phyloP scores from a whole-genome alignment of 805 yeast genomes.

The Dipodascopsis uninucleata region DNA sequence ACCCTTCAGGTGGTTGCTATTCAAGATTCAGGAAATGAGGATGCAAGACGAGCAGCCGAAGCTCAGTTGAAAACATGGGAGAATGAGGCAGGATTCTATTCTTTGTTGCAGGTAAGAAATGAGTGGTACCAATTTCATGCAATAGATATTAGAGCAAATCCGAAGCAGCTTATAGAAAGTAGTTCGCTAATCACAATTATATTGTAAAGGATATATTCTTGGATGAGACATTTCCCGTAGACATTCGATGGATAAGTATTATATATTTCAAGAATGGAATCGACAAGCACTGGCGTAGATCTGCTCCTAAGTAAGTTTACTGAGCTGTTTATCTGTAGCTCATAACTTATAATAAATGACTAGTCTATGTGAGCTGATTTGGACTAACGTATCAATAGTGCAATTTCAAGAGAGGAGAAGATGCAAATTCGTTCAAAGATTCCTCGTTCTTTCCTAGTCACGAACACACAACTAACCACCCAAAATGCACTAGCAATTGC shows the following conservation, averaged over 20 bases:
- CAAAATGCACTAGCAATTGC: conserved; percentile 86
- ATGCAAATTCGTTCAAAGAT: conserved; percentile 53
- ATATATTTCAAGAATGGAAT: conserved; percentile 86
- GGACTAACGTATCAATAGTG: conserved; percentile 25
- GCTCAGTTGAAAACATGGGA: conserved; percentile 69
- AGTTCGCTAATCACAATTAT: background rate
- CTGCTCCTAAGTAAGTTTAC: conserved; percentile 48
- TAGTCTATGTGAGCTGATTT: background rate
- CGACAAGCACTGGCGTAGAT: conserved; percentile 77
- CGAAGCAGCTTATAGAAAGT: background rate
- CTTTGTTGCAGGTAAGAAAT: conserved; percentile 45
- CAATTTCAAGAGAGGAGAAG: conserved; percentile 67
- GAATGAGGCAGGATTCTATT: conserved; percentile 54
- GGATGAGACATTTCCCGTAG: conserved; percentile 55
- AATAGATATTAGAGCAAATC: background rate
- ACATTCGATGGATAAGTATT: conserved; percentile 79
- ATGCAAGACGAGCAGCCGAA: conserved; percentile 62
- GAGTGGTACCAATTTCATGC: background rate
- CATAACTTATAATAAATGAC: background rate
- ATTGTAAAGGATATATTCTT: conserved; percentile 50
- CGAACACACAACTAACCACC: conserved; percentile 66
- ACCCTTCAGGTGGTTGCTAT: conserved; percentile 51
- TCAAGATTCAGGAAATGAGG: conserved; percentile 40
- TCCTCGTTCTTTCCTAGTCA: conserved; percentile 60
- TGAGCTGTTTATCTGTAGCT: background rate